These are phyloP conservation scores for Trichoderma sp. DNA, from an alignment of 2,329 filamentous ascomycete species.

Conservation along the genomic window DNA sequence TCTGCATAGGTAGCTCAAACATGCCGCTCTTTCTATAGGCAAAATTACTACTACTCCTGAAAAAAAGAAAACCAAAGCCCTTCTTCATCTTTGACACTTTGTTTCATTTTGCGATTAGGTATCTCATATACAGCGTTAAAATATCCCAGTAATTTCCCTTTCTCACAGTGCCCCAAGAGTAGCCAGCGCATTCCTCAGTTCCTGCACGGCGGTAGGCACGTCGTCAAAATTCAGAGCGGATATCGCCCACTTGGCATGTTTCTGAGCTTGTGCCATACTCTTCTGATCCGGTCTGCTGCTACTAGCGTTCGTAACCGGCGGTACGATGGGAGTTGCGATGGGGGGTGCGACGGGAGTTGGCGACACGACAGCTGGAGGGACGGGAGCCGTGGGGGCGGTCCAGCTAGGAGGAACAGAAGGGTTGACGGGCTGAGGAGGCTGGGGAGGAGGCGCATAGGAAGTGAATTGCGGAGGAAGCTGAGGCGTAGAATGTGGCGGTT, in stretches of 20 bases:
- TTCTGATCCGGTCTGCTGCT: constrained; percentile 30
- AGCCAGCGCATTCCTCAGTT: constrained; percentile 74
- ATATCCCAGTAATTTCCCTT: not conserved
- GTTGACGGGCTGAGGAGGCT: constrained; percentile 24
- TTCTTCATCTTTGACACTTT: not conserved
- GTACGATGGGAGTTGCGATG: constrained; percentile 18
- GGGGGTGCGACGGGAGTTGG: constrained; percentile 11
- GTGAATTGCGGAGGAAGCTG: constrained; percentile 30
- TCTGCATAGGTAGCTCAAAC: constrained; percentile 3
- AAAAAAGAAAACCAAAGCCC: not conserved
- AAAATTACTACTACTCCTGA: not conserved
- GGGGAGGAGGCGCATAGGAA: constrained; percentile 26
- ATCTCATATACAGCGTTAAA: not conserved
- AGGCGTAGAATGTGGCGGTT: constrained; percentile 26
- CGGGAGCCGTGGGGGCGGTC: not conserved
- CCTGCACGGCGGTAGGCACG: constrained; percentile 82
- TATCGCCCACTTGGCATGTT: constrained; percentile 96
- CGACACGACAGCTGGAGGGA: constrained; percentile 28
- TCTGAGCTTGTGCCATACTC: constrained; percentile 82
- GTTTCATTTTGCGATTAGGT: not conserved
- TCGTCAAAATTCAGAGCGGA: constrained; percentile 97
- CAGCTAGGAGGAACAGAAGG: constrained; percentile 22
- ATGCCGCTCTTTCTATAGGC: constrained; percentile 9
- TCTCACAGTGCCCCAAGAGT: constrained; percentile 60
- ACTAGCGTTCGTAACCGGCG: constrained; percentile 16